These are phyloP conservation scores for Hypomyces rosellus DNA, from an alignment of 2,329 filamentous ascomycete genomes.

Conservation along the genomic window DNA sequence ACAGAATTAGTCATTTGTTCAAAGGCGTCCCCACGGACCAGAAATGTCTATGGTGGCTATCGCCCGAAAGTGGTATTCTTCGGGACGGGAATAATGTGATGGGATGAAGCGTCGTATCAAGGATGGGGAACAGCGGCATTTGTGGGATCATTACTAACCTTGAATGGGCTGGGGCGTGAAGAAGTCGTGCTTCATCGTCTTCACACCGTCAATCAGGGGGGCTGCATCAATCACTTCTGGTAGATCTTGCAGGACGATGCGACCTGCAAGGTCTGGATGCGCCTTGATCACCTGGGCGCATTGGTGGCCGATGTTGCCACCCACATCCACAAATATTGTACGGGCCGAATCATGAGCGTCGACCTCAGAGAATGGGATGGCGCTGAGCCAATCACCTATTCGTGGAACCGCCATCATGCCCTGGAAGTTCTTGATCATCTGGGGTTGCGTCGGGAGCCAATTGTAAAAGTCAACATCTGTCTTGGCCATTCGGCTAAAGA, in stretches of 20 bases:
- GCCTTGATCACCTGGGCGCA: neutral
- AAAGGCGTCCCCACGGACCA: too few species aligned
- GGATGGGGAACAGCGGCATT: too few species aligned
- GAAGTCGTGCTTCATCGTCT: slow-evolving; percentile 18
- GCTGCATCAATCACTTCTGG: neutral
- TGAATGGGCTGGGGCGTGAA: slow-evolving; percentile 15
- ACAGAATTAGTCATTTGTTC: too few species aligned
- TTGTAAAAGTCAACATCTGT: neutral
- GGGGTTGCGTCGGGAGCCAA: neutral
- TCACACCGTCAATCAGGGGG: slow-evolving; percentile 2
- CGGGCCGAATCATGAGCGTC: neutral
- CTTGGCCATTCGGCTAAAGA: neutral
- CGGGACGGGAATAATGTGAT: too few species aligned
- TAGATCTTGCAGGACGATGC: neutral
- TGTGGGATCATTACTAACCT: too few species aligned
- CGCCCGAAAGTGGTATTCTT: too few species aligned
- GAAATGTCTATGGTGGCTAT: too few species aligned
- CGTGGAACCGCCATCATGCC: neutral
- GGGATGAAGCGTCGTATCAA: too few species aligned
- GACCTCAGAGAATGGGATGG: neutral
- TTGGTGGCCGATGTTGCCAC: neutral
- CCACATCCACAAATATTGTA: neutral
- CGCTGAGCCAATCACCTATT: neutral
- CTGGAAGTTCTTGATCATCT: neutral
- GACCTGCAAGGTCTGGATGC: neutral